These are phyloP conservation scores for Beverwykella pulmonaria DNA, from an alignment of 495 filamentous ascomycete species.

Conservation along the genomic window DNA sequence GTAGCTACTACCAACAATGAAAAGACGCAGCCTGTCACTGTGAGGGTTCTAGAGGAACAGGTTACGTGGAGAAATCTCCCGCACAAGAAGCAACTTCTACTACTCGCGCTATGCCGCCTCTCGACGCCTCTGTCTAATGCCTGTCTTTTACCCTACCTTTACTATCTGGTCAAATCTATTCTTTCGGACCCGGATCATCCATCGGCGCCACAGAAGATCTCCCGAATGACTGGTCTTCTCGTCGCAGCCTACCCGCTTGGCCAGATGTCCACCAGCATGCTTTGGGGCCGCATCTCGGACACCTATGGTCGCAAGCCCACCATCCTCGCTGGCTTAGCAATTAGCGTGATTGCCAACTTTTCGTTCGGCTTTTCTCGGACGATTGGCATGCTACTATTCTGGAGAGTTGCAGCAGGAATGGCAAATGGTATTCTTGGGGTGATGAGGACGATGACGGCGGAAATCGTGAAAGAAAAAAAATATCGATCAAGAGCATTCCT, in stretches of 20 bases:
- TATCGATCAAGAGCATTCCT: conserved; percentile 80
- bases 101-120: conserved; percentile 68
- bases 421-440: conserved; percentile 73
- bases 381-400: conserved; percentile 71
- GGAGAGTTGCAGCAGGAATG: conserved; percentile 69
- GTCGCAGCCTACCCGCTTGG: conserved; percentile 75
- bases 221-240: conserved; percentile 71
- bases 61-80: conserved; percentile 54
- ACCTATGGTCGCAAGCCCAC: conserved; percentile 71
- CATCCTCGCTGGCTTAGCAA: conserved; percentile 68
- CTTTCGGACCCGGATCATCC: conserved; percentile 32
- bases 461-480: conserved; percentile 62
- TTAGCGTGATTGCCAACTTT: conserved; percentile 70
- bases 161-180: conserved; percentile 55
- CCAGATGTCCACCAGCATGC: conserved; percentile 75
- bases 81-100: conserved; percentile 67
- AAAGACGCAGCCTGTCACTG: conserved; percentile 2
- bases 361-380: conserved; percentile 75
- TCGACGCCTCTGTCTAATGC: conserved; percentile 75
- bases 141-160: conserved; percentile 64
- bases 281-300: conserved; percentile 77
- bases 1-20: neutral
- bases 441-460: conserved; percentile 69
- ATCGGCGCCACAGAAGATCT: conserved; percentile 50
- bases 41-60: conserved; percentile 10